Evolutionary conservation across 257 asterid genomes (phyloP), one percentile per base, ranked within the genome.

Genomic region (Scutellaria galericulata): DNA sequence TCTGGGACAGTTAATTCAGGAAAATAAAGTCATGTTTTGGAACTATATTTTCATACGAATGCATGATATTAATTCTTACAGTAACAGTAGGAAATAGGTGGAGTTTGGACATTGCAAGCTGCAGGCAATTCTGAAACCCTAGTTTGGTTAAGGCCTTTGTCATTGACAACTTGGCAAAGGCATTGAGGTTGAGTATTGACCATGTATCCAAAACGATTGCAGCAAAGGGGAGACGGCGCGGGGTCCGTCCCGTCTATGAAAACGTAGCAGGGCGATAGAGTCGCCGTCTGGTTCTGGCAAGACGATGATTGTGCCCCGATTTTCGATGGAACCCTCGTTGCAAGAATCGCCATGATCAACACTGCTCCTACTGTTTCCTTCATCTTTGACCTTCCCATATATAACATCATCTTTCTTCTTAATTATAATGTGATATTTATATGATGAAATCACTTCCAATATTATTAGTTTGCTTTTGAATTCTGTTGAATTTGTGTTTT

Each of bases 91-190:
- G 57, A 75, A 51, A 66, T 3, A 4, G 85, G 71, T 35, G 91
- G 87, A 27, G 86, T 73, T 57, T 68, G 83, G n/a, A 83, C 71
- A 61, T 81, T 80, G 70, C 90, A 87, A 40, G 77, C 79, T 8
- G 44, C 71, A 0, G 92, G 92, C 71, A 87, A 84, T 2, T 66
- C 70, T 50, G 74, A 15, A 44, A 80, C 79, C 3, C 77, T 85
- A 47, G 83, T 74, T 35, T 7, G 42, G 53, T 77, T 72, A 14
- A 70, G 48, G 47, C 61, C 47, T 6, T 27, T 58, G 1, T 59
- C 68, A 37, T 59, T 22, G 6, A 64, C 35, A 12, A 77, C 60
- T 24, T 40, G 40, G 10, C 81, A 77, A 2, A 77, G 57, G 35
- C 81, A 77, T 4, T 64, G 62, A 2, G 77, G 64, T 10, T 50